phyloP scores from a whole-genome alignment of 164 flowering plant species.

The Vitis rotundifolia region DNA sequence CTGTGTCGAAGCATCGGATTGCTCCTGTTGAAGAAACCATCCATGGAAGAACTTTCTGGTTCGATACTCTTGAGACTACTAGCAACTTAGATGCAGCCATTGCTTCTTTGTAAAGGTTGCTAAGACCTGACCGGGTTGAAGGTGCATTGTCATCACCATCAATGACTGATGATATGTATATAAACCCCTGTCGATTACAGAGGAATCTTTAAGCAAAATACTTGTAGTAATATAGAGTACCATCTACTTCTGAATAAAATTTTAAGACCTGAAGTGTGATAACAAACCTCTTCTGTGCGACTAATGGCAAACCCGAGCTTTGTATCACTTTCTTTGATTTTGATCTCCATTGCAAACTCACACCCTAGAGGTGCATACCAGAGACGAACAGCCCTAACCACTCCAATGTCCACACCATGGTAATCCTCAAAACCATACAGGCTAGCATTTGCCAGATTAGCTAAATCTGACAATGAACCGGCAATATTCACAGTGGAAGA shows the following conservation, averaged over 20 bases:
- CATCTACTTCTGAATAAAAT: no score
- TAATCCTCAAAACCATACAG: constrained; percentile 96
- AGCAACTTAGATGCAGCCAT: constrained; percentile 47
- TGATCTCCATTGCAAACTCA: constrained; percentile 69
- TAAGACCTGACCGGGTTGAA: constrained; percentile 71
- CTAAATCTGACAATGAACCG: constrained; percentile 77
- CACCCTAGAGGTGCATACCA: constrained; percentile 88
- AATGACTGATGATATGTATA: constrained; percentile 76
- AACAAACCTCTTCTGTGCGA: constrained; percentile 90
- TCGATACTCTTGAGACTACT: constrained; percentile 74
- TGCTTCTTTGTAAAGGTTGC: constrained; percentile 69
- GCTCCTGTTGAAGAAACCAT: constrained; percentile 86
- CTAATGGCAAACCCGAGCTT: constrained; percentile 93
- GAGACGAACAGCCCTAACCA: constrained; percentile 88
- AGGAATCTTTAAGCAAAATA: background rate
- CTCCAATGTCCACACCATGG: constrained; percentile 96
- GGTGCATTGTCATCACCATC: constrained; percentile 61
- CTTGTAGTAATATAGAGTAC: background rate
- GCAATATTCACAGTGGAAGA: constrained; percentile 74
- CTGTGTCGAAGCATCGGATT: constrained; percentile 82
- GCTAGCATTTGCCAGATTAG: constrained; percentile 75
- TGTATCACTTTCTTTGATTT: constrained; percentile 60
- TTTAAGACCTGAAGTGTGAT: background rate
- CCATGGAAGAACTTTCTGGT: constrained; percentile 93
- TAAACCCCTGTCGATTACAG: constrained; percentile 63